Evolutionary conservation across 164 flowering plant species (phyloP).

Genomic region (Umbellularia californica): DNA sequence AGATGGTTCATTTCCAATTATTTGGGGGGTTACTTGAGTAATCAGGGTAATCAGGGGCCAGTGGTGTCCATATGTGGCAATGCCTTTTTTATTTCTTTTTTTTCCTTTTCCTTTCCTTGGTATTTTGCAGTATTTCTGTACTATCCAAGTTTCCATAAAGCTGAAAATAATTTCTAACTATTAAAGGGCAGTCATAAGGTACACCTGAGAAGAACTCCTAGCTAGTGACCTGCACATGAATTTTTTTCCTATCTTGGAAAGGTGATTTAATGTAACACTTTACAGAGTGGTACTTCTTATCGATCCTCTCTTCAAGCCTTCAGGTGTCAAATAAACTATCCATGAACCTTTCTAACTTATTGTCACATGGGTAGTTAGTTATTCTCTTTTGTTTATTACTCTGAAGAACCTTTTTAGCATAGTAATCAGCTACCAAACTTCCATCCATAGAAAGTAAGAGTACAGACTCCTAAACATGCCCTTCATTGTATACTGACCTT

Average conservation of each 20-base stretch:
- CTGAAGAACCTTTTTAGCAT: not conserved
- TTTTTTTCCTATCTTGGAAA: not conserved
- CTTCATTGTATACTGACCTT: not conserved
- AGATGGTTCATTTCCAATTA: too few relatives aligned
- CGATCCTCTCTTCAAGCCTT: not conserved
- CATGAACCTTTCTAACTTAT: not conserved
- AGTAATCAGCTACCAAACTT: not conserved
- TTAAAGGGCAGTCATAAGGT: too few relatives aligned
- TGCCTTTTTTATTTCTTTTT: too few relatives aligned
- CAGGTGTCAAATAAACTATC: not conserved
- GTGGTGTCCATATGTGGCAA: too few relatives aligned
- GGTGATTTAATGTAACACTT: not conserved
- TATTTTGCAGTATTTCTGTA: too few relatives aligned
- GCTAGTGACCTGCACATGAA: not conserved
- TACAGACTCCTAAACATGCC: not conserved
- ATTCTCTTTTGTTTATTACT: not conserved
- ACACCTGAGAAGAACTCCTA: too few relatives aligned
- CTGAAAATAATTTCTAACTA: too few relatives aligned
- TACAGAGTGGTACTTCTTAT: not conserved
- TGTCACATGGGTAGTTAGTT: not conserved
- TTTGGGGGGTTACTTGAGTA: too few relatives aligned
- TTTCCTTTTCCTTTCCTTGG: too few relatives aligned
- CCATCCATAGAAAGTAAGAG: not conserved
- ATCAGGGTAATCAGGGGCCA: too few relatives aligned
- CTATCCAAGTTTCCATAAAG: too few relatives aligned